Evolutionary conservation across 2,329 filamentous ascomycete genomes (phyloP), one percentile per base, ranked within the genome.

Genomic region (Ascochyta fabae): DNA sequence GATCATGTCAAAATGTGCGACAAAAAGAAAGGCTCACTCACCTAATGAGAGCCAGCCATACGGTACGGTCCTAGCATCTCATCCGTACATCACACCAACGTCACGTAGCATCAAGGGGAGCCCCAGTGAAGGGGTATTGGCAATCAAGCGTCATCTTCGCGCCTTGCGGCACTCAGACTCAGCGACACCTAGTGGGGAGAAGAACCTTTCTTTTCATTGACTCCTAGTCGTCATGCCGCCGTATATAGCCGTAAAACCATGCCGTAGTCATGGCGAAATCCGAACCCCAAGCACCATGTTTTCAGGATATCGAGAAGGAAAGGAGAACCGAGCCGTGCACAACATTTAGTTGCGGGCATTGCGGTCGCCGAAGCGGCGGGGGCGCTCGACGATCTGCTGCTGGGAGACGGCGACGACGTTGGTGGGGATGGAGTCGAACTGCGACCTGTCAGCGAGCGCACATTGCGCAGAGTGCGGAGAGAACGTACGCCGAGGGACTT

Each of bases 381-480:
- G 89, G 49, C 92, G 90, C 84, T 97, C 93, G 76, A 86, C 81
- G 65, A 86, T 81, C 85, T 97, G 93, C 79, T 91, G 87, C 84
- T 98, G 93, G 71, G 89, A 85, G 70, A 99, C 92, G 69, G 89
- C 83, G 73, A 96, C 88, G 75, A 98, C 92, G 83, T 96, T 97
- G 89, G 96, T 92, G 79, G 94, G 90, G 81, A 99, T 93, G 71
- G 88, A 87, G 83, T 99, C 95, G 86, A 99, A 99, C 93, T 97
- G 74, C 27, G 5, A 23, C 22, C 12, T 39, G 52, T 70, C 48
- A 68, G 62, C 45, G 38, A 23, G n/a, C 24, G 29, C 22, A 23
- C 23, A 19, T 3, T 6, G 19, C 27, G 33, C 23, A 19, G 5
- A 15, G 24, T 15, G 6, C 29, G 23, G 31, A 16, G 35, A 33